These are phyloP conservation scores for Fusarium abutilonis DNA, from an alignment of 2,329 filamentous ascomycete genomes.

Conservation along the genomic window DNA sequence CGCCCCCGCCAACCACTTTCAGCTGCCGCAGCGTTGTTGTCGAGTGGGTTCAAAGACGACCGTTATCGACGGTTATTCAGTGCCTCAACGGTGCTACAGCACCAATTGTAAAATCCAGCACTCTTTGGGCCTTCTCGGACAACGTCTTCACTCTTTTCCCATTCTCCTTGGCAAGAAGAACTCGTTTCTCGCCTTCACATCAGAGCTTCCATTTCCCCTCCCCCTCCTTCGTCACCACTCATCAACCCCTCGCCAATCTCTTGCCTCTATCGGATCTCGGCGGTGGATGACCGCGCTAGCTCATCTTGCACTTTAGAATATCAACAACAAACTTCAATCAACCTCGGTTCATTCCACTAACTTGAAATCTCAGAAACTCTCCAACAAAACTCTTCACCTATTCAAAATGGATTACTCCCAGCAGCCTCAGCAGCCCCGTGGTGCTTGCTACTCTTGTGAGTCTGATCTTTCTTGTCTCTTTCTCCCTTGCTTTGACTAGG, in stretches of 20 bases:
- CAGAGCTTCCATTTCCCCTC: constrained; percentile 12
- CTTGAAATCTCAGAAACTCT: constrained; percentile 27
- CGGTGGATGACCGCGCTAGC: constrained; percentile 30
- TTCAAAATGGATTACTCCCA: constrained; percentile 55
- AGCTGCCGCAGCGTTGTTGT: constrained; percentile 27
- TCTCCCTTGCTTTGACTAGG: not conserved
- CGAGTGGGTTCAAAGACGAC: constrained; percentile 27
- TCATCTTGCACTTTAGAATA: constrained; percentile 14
- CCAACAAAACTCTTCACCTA: constrained; percentile 20
- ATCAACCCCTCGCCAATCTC: constrained; percentile 42
- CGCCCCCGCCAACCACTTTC: constrained; percentile 46
- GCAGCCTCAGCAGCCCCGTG: constrained; percentile 47
- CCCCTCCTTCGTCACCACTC: constrained; percentile 35
- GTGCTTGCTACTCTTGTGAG: constrained; percentile 65
- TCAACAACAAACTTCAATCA: not conserved
- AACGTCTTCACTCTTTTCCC: constrained; percentile 8
- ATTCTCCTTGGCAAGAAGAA: constrained; percentile 8
- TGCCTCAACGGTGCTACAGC: constrained; percentile 1
- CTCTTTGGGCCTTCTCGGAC: not conserved
- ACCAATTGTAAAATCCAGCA: constrained; percentile 4
- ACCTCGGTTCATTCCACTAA: constrained; percentile 21
- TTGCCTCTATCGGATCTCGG: constrained; percentile 44
- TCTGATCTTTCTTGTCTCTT: constrained; percentile 25
- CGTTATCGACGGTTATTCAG: constrained; percentile 4
- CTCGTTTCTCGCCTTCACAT: constrained; percentile 7